Conservation (phyloP, 768 basidiomycete species). For the Leucocoprinus birnbaumii region DNA sequence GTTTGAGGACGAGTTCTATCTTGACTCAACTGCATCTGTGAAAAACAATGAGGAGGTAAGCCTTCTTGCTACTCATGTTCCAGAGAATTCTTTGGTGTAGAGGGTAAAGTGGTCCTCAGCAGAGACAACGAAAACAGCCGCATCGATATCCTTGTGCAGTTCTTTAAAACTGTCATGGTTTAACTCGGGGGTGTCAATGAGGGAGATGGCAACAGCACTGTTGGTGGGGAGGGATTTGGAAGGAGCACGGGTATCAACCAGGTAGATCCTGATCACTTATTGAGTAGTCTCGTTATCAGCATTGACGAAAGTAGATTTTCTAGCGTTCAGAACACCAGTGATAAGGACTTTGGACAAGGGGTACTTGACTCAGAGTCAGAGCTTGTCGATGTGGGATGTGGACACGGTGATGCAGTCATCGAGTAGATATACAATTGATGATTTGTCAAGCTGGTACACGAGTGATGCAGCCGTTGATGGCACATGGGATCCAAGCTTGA, state of each 20-base stretch:
- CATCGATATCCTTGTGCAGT: constrained; percentile 97
- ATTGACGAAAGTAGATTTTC: constrained; percentile 98
- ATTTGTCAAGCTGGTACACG: constrained; percentile 89
- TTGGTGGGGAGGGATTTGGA: constrained; percentile 89
- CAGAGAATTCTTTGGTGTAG: constrained; percentile 91
- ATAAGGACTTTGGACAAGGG: constrained; percentile 95
- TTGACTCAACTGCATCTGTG: constrained; percentile 96
- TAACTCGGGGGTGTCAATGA: constrained; percentile 97
- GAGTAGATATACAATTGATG: constrained; percentile 88
- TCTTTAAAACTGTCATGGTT: constrained; percentile 93
- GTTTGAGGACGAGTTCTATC: constrained; percentile 91
- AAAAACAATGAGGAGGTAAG: constrained; percentile 96
- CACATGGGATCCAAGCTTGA: constrained; percentile 81
- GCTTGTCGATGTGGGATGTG: constrained; percentile 76
- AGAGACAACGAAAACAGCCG: constrained; percentile 95
- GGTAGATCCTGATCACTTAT: constrained; percentile 83
- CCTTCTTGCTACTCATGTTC: constrained; percentile 94
- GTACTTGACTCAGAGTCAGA: constrained; percentile 84
- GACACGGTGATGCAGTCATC: constrained; percentile 80
- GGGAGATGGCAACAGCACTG: constrained; percentile 94
- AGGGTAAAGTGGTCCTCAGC: constrained; percentile 99
- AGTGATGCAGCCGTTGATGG: constrained; percentile 65
- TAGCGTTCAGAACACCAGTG: constrained; percentile 96
- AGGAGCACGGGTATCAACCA: constrained; percentile 75
- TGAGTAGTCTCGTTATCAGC: constrained; percentile 73